Conservation (phyloP, 192 early-diverging fungal species). For the Coemansia sp. region DNA sequence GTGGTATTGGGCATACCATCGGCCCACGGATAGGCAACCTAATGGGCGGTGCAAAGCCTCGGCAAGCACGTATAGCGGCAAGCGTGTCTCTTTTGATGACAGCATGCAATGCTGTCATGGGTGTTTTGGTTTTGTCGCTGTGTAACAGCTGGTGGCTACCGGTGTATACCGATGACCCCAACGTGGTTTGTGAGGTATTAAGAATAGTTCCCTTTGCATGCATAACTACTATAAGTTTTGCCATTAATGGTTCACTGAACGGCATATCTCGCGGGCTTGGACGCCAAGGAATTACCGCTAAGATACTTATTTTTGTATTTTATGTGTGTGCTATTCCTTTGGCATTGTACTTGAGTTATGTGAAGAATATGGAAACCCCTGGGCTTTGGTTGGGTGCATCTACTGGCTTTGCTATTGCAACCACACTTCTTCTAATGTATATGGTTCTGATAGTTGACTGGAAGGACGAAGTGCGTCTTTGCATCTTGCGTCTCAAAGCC, state of each 20-base stretch:
- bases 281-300: conserved; percentile 47
- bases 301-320: conserved; percentile 50
- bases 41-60: conserved; percentile 60
- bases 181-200: conserved; percentile 68
- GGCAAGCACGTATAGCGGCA: conserved; percentile 62
- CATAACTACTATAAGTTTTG: conserved; percentile 59
- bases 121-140: conserved; percentile 10
- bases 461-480: no score
- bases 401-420: not conserved
- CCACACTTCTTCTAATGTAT: no score
- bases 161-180: conserved; percentile 65
- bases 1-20: conserved; percentile 72
- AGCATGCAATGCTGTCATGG: conserved; percentile 46
- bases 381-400: conserved; percentile 41
- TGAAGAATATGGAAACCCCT: conserved; percentile 10
- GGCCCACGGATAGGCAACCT: conserved; percentile 78
- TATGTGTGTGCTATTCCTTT: conserved; percentile 52
- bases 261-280: conserved; percentile 57
- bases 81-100: conserved; percentile 57
- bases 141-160: conserved; percentile 38
- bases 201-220: conserved; percentile 71
- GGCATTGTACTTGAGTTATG: conserved; percentile 46
- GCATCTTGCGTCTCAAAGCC: no score
- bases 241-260: conserved; percentile 57
- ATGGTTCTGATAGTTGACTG: no score